Evolutionary conservation across 1,284 basidiomycete genomes (phyloP).

Genomic region (Bjerkandera adusta): DNA sequence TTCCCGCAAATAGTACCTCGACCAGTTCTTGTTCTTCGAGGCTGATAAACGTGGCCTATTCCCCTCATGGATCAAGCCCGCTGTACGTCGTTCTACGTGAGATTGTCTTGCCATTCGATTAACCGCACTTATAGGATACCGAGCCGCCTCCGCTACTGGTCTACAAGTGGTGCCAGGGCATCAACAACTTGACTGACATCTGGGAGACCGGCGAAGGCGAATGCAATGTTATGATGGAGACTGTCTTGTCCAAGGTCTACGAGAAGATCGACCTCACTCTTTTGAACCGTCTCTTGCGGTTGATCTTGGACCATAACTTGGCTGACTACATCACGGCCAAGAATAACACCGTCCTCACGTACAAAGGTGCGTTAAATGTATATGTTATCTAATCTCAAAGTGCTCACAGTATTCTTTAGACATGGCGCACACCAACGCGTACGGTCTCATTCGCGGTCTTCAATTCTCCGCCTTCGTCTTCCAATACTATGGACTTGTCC

Average conservation of each 20-base stretch:
- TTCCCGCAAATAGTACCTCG: too few species aligned
- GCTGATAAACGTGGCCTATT: constrained; percentile 97
- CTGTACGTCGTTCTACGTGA: constrained; percentile 37
- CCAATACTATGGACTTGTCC: constrained; percentile 92
- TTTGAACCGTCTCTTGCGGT: constrained; percentile 87
- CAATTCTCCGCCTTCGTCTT: constrained; percentile 98
- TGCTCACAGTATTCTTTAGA: constrained; percentile 36
- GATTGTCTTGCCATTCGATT: not conserved
- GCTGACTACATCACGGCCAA: constrained; percentile 98
- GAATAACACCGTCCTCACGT: constrained; percentile 94
- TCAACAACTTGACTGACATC: constrained; percentile 91
- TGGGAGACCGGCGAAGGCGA: constrained; percentile 98
- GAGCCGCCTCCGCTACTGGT: constrained; percentile 95
- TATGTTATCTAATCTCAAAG: not conserved
- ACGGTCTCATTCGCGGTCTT: constrained; percentile 90
- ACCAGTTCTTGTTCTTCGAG: constrained; percentile 88
- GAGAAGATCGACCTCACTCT: constrained; percentile 97
- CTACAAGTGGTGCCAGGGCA: constrained; percentile 96
- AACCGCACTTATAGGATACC: constrained; percentile 61
- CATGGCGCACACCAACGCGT: constrained; percentile 91
- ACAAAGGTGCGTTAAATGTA: constrained; percentile 47
- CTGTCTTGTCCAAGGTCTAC: constrained; percentile 92
- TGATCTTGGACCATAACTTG: constrained; percentile 96
- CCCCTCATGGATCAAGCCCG: constrained; percentile 97
- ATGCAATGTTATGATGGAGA: constrained; percentile 97